Evolutionary conservation across 768 basidiomycete species (phyloP).

Genomic region (Macrocybe gigantea): DNA sequence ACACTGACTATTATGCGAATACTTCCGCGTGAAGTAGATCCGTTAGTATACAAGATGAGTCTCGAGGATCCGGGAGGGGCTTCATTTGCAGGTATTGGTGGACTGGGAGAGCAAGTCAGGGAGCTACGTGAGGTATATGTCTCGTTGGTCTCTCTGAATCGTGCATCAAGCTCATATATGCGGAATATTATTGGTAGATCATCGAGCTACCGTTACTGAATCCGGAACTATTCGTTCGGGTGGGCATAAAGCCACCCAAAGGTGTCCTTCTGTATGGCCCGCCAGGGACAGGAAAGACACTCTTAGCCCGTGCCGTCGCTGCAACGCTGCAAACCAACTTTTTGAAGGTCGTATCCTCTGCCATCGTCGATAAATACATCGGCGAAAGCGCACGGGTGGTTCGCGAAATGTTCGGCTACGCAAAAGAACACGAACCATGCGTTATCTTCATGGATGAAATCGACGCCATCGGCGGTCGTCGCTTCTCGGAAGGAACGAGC

Average conservation of each 20-base stretch:
- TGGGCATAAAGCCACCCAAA: slow-evolving; percentile 94
- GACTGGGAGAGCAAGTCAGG: slow-evolving; percentile 91
- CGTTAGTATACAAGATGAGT: slow-evolving; percentile 99
- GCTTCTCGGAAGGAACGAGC: slow-evolving; percentile 90
- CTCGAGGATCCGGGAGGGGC: slow-evolving; percentile 95
- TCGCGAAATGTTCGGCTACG: slow-evolving; percentile 99
- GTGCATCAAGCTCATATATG: too few species aligned
- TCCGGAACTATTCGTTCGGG: slow-evolving; percentile 91
- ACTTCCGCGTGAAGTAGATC: slow-evolving; percentile 94
- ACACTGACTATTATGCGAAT: slow-evolving; percentile 99
- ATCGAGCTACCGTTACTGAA: slow-evolving; percentile 94
- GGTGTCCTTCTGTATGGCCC: slow-evolving; percentile 96
- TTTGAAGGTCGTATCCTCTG: slow-evolving; percentile 96
- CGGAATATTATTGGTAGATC: slow-evolving; percentile 42
- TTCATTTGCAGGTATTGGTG: slow-evolving; percentile 95
- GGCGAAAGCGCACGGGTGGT: slow-evolving; percentile 96
- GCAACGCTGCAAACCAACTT: slow-evolving; percentile 94
- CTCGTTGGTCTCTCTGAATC: background rate
- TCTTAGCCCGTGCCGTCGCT: slow-evolving; percentile 93
- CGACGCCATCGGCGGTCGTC: slow-evolving; percentile 91
- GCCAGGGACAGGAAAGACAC: slow-evolving; percentile 94
- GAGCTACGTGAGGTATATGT: slow-evolving; percentile 83
- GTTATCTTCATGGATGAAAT: slow-evolving; percentile 99
- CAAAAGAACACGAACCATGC: slow-evolving; percentile 95
- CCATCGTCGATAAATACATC: slow-evolving; percentile 98